Conservation (phyloP, 331 rosid species). For the Malus hybrid region DNA sequence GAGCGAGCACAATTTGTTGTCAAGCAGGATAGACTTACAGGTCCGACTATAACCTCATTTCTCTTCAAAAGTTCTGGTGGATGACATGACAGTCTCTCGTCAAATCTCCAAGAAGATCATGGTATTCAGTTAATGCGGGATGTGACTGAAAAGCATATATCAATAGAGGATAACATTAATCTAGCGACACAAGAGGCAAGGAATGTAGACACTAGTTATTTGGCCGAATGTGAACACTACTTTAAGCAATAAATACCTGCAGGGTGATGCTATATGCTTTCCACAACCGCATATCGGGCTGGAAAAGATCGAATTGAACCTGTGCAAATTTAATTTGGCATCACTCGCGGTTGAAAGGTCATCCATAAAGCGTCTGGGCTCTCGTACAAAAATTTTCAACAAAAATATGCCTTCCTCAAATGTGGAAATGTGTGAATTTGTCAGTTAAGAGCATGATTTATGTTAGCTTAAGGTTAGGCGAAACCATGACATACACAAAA, state of each 20-base stretch:
- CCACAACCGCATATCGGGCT: constrained; percentile 74
- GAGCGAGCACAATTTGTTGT: neutral
- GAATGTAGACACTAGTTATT: neutral
- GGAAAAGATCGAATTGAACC: constrained; percentile 89
- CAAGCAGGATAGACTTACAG: constrained; percentile 12
- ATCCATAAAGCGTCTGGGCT: neutral
- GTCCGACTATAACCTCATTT: constrained; percentile 16
- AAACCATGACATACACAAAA: neutral
- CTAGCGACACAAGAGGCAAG: neutral
- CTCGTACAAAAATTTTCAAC: neutral
- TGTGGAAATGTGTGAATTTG: neutral
- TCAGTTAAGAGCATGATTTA: neutral
- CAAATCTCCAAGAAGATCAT: constrained; percentile 73
- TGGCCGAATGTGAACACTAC: neutral
- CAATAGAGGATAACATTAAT: constrained; percentile 4
- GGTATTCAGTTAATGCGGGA: constrained; percentile 53
- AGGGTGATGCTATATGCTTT: constrained; percentile 71
- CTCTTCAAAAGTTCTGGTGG: constrained; percentile 36
- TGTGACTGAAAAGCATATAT: constrained; percentile 45
- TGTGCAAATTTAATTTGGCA: constrained; percentile 15
- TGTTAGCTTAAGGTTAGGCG: neutral
- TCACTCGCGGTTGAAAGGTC: neutral
- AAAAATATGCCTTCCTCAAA: neutral
- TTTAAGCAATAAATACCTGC: constrained; percentile 46
- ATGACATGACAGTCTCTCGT: constrained; percentile 43